phyloP scores from a whole-genome alignment of 306 rosid species.

The Trichosanthes truncata region DNA sequence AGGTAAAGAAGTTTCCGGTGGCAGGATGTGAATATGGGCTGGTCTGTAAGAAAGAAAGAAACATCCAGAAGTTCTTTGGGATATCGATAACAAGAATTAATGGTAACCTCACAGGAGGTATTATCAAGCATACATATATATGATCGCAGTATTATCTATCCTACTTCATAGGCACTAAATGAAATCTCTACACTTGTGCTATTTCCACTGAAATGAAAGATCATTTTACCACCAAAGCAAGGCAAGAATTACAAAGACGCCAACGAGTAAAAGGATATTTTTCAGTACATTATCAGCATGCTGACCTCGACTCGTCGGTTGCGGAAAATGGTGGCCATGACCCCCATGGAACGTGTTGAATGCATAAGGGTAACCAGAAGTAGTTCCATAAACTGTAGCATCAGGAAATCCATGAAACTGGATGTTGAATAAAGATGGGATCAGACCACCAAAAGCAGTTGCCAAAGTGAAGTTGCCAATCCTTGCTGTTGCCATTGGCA shows the following conservation, averaged over 20 bases:
- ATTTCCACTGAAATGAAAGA: not conserved
- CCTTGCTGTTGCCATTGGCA: conserved; percentile 68
- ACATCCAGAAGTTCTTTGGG: not conserved
- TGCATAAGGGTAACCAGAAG: conserved; percentile 65
- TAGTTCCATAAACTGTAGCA: conserved; percentile 83
- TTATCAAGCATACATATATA: not conserved
- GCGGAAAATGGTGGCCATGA: conserved; percentile 40
- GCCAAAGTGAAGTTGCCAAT: conserved; percentile 77
- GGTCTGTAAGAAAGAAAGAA: not conserved
- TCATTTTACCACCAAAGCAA: conserved; percentile 46
- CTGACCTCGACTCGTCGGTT: conserved; percentile 37
- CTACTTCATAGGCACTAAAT: not conserved
- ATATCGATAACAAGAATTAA: not conserved
- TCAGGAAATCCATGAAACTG: conserved; percentile 77
- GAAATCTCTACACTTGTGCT: conserved; percentile 2
- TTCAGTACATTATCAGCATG: conserved; percentile 69
- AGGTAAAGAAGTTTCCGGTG: not conserved
- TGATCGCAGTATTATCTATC: not conserved
- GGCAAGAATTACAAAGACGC: conserved; percentile 56
- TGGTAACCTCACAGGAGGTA: not conserved
- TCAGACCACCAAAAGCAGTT: conserved; percentile 70
- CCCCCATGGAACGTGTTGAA: conserved; percentile 64
- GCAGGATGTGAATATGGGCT: not conserved
- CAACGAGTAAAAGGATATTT: conserved; percentile 67
- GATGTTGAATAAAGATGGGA: conserved; percentile 68